Evolutionary conservation across 164 flowering plant species (phyloP).

Genomic region (Amborella trichopoda): DNA sequence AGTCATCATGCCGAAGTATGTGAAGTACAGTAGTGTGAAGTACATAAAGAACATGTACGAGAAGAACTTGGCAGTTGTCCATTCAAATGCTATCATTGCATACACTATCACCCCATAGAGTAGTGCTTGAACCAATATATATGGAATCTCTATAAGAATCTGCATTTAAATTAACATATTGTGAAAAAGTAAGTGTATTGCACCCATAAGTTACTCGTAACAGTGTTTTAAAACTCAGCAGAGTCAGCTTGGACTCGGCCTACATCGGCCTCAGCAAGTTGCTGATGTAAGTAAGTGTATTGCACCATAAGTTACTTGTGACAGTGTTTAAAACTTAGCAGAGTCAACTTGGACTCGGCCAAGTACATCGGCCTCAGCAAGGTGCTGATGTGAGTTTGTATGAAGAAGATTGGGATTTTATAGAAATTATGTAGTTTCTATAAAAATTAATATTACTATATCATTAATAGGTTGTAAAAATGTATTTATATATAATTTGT

Average conservation of each 20-base stretch:
- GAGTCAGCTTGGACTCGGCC: too few relatives aligned
- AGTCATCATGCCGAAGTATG: conserved; percentile 65
- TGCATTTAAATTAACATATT: conserved; percentile 1
- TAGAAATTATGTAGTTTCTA: too few relatives aligned
- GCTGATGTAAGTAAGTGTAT: background rate
- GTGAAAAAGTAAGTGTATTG: background rate
- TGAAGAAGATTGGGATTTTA: too few relatives aligned
- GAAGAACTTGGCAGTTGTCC: conserved; percentile 49
- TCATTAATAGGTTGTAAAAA: too few relatives aligned
- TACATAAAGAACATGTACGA: conserved; percentile 56
- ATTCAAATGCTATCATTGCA: conserved; percentile 51
- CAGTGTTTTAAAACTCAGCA: too few relatives aligned
- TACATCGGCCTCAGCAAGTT: background rate
- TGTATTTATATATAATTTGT: too few relatives aligned
- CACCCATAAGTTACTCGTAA: background rate
- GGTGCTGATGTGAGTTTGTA: too few relatives aligned
- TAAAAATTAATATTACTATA: too few relatives aligned
- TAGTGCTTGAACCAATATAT: conserved; percentile 28
- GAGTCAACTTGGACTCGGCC: too few relatives aligned
- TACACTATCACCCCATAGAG: conserved; percentile 40
- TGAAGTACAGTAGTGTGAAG: conserved; percentile 50
- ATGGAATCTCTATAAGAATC: conserved; percentile 43
- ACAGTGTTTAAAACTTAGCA: too few relatives aligned
- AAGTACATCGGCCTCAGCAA: background rate
- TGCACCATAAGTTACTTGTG: too few relatives aligned